Evolutionary conservation across 208 protist species (phyloP).

Genomic region (Wallacemonas sp.): DNA sequence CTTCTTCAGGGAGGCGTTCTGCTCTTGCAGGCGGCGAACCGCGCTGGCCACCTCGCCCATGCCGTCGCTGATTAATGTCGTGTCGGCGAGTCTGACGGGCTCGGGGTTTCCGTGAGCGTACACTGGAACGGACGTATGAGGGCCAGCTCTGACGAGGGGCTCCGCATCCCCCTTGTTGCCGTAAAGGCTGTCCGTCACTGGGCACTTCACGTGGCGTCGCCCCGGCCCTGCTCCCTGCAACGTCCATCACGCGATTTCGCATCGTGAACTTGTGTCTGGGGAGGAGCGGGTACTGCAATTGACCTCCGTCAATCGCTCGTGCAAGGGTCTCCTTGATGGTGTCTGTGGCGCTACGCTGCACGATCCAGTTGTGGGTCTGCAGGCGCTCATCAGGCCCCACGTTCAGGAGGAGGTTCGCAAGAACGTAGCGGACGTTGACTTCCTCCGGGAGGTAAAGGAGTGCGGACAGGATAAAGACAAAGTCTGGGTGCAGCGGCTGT

Average conservation of each 20-base stretch:
- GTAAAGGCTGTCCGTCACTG: no score
- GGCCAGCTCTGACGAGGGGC: not conserved
- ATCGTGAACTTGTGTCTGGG: not conserved
- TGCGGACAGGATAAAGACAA: no score
- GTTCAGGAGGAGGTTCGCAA: not conserved
- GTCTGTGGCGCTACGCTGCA: not conserved
- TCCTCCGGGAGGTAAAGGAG: no score
- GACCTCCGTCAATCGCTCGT: not conserved
- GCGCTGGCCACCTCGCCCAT: not conserved
- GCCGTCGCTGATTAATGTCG: not conserved
- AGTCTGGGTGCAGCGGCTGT: no score
- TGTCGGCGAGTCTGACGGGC: not conserved
- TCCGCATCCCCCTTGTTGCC: not conserved
- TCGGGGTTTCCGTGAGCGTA: not conserved
- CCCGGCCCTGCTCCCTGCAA: not conserved
- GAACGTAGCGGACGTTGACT: not conserved
- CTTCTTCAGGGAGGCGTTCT: not conserved
- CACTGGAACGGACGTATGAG: not conserved
- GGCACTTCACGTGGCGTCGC: not conserved
- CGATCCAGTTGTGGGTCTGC: not conserved
- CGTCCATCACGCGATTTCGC: not conserved
- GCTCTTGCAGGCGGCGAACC: not conserved
- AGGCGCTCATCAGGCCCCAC: not conserved
- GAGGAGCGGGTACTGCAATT: not conserved
- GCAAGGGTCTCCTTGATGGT: not conserved